Base-by-base conservation (phyloP, 2,329 filamentous ascomycete species). In the Berkeleyomyces rouxiae region DNA sequence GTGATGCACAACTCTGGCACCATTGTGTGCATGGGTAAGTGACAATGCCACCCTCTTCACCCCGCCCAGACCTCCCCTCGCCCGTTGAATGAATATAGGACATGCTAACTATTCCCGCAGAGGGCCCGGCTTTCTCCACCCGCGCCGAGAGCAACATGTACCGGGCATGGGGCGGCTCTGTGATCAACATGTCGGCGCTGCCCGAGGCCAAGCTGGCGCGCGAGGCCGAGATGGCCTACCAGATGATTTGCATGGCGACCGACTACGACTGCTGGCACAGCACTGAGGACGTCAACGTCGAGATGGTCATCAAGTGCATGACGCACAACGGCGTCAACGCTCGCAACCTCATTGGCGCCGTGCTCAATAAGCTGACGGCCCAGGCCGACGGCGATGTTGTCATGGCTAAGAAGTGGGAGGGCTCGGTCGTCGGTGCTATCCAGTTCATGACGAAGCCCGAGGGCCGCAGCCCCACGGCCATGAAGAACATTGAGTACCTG, bases 231-330 rank as follows among this genome's bases (percentile, higher is more conserved):
- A 87, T 99, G 69, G 87, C 87, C 43, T 97, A 97, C 75, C 90
- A 95, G 77, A 95, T 96, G 82, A 95, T 99, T 70, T 96, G 92
- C 79, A 99, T 99, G 93, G 89, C 90, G 42, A 99, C 93, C 37
- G 93, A 99, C 78, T 99, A 99, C 74, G 93, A 99, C 78, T 97
- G 92, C 83, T 99, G 93, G 93, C 87, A 91, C 71, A 84, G 82
- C 23, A 82, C 81, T 58, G 87, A 84, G 64, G 88, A 88, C 67
- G 93, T 99, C 66, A 91, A 90, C 66, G 93, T 99, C 31, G 88
- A 91, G 74, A 95, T 97, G 88, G 93, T 99, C 63, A 89, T 96
- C 84, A 87, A 84, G 65, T 89, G 95, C 75, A 99, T 99, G 93
- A 86, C 87, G 72, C 87, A 90, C 67, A 99, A 99, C 74, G 81